phyloP scores from a whole-genome alignment of 305 asterid genomes.

The Caryopteris hybrid region DNA sequence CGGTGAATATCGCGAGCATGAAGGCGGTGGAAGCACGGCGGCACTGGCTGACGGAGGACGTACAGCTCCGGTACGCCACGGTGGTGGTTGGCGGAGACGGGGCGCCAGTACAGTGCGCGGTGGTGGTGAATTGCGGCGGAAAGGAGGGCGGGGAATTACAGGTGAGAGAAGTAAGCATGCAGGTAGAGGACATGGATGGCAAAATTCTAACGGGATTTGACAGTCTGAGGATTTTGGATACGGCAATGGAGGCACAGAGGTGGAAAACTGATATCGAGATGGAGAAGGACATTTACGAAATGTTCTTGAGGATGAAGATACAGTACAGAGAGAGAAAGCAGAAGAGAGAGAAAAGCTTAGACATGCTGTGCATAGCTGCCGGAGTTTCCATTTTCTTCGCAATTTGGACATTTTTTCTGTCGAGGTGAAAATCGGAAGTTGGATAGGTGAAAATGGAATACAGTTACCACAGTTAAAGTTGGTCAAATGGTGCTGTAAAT shows the following conservation, averaged over 20 bases:
- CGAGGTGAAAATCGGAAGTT: slow-evolving; percentile 6
- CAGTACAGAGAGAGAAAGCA: slow-evolving; percentile 33
- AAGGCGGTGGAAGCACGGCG: slow-evolving; percentile 33
- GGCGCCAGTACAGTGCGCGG: slow-evolving; percentile 46
- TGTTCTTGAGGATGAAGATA: slow-evolving; percentile 31
- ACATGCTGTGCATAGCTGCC: slow-evolving; percentile 35
- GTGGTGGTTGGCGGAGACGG: slow-evolving; percentile 22
- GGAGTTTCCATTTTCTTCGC: slow-evolving; percentile 45
- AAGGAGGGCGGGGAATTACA: slow-evolving; percentile 54
- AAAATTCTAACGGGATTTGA: slow-evolving; percentile 46
- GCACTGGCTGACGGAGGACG: slow-evolving; percentile 44
- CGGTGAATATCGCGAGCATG: slow-evolving; percentile 35
- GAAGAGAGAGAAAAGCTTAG: slow-evolving; percentile 46
- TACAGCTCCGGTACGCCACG: slow-evolving; percentile 36
- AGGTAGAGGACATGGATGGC: slow-evolving; percentile 77
- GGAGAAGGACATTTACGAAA: slow-evolving; percentile 33
- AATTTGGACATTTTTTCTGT: slow-evolving; percentile 36
- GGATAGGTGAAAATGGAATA: background rate
- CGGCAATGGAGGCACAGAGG: slow-evolving; percentile 55
- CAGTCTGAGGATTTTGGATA: slow-evolving; percentile 39
- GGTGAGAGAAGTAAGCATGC: slow-evolving; percentile 62
- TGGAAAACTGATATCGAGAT: slow-evolving; percentile 21
- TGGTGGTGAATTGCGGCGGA: slow-evolving; percentile 56
- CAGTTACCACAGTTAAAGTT: slow-evolving; percentile 3
- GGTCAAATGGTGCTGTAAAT: too few relatives aligned